Base-by-base conservation (phyloP, 495 filamentous ascomycete genomes). In the Tuber microsphaerosporum region DNA sequence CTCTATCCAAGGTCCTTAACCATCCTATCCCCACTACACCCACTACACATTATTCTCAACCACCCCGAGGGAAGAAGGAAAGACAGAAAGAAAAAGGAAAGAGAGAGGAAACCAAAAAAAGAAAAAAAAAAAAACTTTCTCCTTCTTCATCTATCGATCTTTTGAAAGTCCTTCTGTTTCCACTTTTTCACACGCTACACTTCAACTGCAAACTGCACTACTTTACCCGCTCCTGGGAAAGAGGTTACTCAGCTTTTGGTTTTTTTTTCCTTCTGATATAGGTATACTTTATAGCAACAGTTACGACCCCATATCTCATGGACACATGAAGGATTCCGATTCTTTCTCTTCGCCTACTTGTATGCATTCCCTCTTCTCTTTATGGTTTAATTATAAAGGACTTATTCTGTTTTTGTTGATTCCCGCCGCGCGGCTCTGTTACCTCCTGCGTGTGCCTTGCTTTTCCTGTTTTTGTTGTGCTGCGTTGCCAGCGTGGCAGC, bases 271-370 rank as follows among this genome's bases (percentile, higher is more conserved):
- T 65, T 19, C 16, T 26, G 4, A 34, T 34, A 51, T 6, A 73
- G 51, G 10, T 16, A 44, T 73, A 75, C 78, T 75, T 79, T 79
- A 79, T 75, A 79, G 76, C 73, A 79, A 71, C 69, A 79, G 26
- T 75, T 79, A 56, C 56, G 31, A 56, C 73, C 73, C 76, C 73
- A 79, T 71, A 79, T 75, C 76, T 81, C 81, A 82, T 82, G 81
- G 81, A 82, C 81, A 76, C 81, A 82, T 82, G 81, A 82, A 82
- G 81, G 80, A 81, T 80, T 80, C 80, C 68, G 76, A 82, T 72
- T 75, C 75, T 80, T 74, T 77, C 74, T 43, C 34, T 80, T 81
- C 73, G 74, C 71, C 76, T 71, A 79, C 76, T 69, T 61, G 81
- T 82, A 80, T 76, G 81, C 74, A 76, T 72, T 69, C 80, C 72